phyloP scores from a whole-genome alignment of 345 rosid species.

The Syzygium aromaticum region DNA sequence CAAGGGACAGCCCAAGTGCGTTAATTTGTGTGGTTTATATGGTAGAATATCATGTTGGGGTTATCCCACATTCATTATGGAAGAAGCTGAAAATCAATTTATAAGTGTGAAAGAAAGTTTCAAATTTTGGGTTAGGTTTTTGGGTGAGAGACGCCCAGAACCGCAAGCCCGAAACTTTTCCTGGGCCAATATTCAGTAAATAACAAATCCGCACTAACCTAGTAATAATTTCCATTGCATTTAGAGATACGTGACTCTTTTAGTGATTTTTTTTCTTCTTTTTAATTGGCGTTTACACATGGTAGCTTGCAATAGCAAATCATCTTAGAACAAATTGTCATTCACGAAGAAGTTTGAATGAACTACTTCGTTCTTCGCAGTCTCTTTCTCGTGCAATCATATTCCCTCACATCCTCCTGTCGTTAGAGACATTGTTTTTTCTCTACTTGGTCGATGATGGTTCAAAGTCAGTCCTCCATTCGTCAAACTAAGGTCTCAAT shows the following conservation, averaged over 20 bases:
- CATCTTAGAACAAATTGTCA: too few relatives aligned
- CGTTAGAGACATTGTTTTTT: background rate
- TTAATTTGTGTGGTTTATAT: background rate
- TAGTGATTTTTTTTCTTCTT: background rate
- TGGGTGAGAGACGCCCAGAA: too few relatives aligned
- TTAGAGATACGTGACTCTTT: too few relatives aligned
- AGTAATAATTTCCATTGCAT: background rate
- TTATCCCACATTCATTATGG: too few relatives aligned
- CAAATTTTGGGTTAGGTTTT: too few relatives aligned
- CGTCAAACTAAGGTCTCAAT: background rate
- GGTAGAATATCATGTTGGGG: background rate
- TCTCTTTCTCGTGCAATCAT: too few relatives aligned
- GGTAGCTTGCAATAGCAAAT: too few relatives aligned
- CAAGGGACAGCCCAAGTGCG: slow-evolving; percentile 51
- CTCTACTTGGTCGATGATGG: background rate
- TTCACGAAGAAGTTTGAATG: too few relatives aligned
- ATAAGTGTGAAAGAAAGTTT: too few relatives aligned
- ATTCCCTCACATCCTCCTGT: background rate
- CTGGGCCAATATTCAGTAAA: background rate
- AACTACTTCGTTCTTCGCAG: too few relatives aligned
- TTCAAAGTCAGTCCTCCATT: background rate
- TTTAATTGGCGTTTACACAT: too few relatives aligned
- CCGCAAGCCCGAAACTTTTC: background rate
- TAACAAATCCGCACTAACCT: background rate
- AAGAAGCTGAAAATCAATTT: too few relatives aligned